Evolutionary conservation across 306 rosid genomes (phyloP), one percentile per base, ranked within the genome.

Genomic region (Mimosa bimucronata): DNA sequence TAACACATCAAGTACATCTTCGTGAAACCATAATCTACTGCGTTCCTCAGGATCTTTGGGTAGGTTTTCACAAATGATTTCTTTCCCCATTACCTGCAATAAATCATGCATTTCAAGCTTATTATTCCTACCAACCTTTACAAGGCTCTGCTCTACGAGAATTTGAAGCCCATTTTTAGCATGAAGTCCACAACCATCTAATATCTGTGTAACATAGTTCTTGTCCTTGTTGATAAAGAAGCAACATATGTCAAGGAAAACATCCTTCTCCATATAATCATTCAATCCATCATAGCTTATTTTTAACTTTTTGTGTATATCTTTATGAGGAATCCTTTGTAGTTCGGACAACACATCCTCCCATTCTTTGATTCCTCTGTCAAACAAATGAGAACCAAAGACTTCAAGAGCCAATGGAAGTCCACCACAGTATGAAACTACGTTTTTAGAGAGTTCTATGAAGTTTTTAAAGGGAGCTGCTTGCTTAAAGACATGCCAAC

Each of bases 71-170:
- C 14, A 41, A 4, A 80, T 38, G 14, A 84, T 70, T 62, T 84
- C 79, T 64, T 71, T 71, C 23, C 81, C 84, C 87, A 84, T 79
- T 12, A 46, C 81, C 26, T 72, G 75, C 1, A 79, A n/a, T 53
- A 80, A n/a, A 38, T 61, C 48, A 70, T 70, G 78, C 78, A 84
- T 65, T 75, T 41, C 29, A 19, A 84, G 71, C 11, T 52, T 79
- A 25, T 84, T 84, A 5, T 76, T 31, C 0, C 37, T 25, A 9
- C 31, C 74, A 23, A 79, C 9, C 0, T 15, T 75, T 12, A 84
- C 21, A 2, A 71, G 62, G 75, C 81, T 76, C 19, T 66, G 30
- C 19, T 80, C 57, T 29, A 62, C 9, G 8, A 79, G 79, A 8
- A 11, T 26, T 11, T 52, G n/a, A 23, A 84, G 62, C 61, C 72